Evolutionary conservation across 805 yeast genomes (phyloP).

Genomic region (Metschnikowia santaceciliae): DNA sequence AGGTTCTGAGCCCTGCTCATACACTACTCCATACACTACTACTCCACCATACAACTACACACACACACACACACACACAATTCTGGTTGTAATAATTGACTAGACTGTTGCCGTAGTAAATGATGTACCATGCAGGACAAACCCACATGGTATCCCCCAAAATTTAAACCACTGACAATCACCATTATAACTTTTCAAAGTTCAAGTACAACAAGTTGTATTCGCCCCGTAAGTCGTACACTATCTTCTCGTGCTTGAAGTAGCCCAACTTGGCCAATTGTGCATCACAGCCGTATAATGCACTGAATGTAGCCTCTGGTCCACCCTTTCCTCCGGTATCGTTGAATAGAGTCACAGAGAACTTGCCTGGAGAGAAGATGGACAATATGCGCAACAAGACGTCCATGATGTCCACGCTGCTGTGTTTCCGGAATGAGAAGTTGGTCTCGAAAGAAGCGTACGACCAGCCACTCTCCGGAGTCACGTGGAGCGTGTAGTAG

Average conservation of each 20-base stretch:
- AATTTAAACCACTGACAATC: slow-evolving; percentile 5
- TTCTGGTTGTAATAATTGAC: neutral
- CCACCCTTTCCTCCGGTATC: slow-evolving; percentile 13
- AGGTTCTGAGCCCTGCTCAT: neutral
- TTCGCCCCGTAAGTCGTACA: slow-evolving; percentile 67
- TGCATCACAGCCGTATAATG: slow-evolving; percentile 12
- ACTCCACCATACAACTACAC: no score
- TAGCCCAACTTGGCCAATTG: slow-evolving; percentile 42
- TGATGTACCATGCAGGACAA: neutral
- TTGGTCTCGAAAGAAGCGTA: slow-evolving; percentile 95
- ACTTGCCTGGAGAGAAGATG: slow-evolving; percentile 71
- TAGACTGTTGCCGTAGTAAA: neutral
- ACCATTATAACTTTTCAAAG: slow-evolving; percentile 40
- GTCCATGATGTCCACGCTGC: slow-evolving; percentile 43
- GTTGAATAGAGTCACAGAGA: slow-evolving; percentile 47
- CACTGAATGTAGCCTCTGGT: neutral
- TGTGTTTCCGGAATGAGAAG: slow-evolving; percentile 47
- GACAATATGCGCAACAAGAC: slow-evolving; percentile 57
- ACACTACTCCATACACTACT: neutral
- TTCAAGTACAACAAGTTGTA: slow-evolving; percentile 70
- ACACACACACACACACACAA: no score
- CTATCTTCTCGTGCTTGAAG: slow-evolving; percentile 58
- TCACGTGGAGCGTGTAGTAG: slow-evolving; percentile 83
- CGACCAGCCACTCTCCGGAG: slow-evolving; percentile 93
- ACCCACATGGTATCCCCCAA: slow-evolving; percentile 16